phyloP scores from a whole-genome alignment of 208 protist species.

The Hexamita inflata region DNA sequence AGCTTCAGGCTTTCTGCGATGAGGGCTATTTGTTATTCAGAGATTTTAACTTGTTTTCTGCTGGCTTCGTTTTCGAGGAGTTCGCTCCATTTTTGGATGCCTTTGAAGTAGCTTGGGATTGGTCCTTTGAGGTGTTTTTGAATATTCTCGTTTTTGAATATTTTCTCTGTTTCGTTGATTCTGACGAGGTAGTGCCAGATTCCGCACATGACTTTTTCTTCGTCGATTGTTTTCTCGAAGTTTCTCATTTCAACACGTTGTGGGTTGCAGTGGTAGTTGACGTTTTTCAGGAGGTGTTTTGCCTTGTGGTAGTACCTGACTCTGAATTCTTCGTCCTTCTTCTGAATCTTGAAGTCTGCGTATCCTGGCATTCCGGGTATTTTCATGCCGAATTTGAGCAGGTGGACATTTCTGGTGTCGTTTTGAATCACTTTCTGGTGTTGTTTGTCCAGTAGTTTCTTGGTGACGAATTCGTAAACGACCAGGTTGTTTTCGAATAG shows the following conservation, averaged over 20 bases:
- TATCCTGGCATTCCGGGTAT: slow-evolving; percentile 4
- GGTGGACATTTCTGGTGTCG: not conserved
- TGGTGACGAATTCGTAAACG: no score
- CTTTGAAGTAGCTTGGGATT: no score
- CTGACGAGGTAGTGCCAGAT: no score
- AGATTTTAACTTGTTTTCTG: no score
- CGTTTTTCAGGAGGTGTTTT: not conserved
- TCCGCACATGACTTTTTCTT: not conserved
- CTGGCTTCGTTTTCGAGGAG: no score
- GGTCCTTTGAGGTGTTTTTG: no score
- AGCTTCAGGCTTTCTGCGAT: no score
- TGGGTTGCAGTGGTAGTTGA: not conserved
- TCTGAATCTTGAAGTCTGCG: not conserved
- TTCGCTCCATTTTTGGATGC: no score
- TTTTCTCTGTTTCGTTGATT: no score
- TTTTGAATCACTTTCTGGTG: not conserved
- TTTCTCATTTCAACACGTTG: not conserved
- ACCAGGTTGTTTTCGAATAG: no score
- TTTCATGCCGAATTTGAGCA: not conserved
- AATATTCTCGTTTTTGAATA: no score
- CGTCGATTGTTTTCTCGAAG: not conserved
- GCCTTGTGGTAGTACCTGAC: not conserved
- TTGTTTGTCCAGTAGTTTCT: not conserved
- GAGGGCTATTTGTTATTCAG: no score
- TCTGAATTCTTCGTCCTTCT: not conserved